phyloP scores from a whole-genome alignment of 768 basidiomycete genomes.

The Lentinula aciculospora region DNA sequence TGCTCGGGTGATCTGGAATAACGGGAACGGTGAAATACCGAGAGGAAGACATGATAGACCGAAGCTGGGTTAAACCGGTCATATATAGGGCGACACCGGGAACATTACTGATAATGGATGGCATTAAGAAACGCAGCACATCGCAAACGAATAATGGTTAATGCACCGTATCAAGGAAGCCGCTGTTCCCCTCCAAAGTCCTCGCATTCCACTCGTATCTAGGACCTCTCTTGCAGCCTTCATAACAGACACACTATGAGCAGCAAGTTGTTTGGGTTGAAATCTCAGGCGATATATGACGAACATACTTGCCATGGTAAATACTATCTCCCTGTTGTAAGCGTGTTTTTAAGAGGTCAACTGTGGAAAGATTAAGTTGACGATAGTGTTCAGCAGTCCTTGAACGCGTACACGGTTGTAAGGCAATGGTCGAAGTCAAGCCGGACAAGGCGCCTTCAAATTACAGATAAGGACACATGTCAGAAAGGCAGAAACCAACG shows the following conservation, averaged over 20 bases:
- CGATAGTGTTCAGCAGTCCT: background rate
- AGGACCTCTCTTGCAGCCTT: slow-evolving; percentile 54
- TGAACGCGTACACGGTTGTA: slow-evolving; percentile 67
- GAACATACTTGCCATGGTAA: slow-evolving; percentile 27
- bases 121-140: slow-evolving; percentile 3
- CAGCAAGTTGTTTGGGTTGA: background rate
- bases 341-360: slow-evolving; percentile 91
- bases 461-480: slow-evolving; percentile 1
- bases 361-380: slow-evolving; percentile 26
- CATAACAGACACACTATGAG: slow-evolving; percentile 35
- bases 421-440: slow-evolving; percentile 63
- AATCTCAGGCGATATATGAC: background rate
- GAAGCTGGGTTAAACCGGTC: slow-evolving; percentile 77
- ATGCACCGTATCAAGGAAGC: slow-evolving; percentile 70
- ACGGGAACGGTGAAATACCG: slow-evolving; percentile 53
- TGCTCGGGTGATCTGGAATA: slow-evolving; percentile 13
- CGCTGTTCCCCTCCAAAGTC: slow-evolving; percentile 85
- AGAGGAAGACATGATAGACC: slow-evolving; percentile 68
- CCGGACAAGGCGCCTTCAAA: slow-evolving; percentile 70
- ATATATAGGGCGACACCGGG: slow-evolving; percentile 94
- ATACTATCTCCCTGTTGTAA: slow-evolving; percentile 73
- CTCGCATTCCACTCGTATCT: slow-evolving; percentile 53
- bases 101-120: slow-evolving; percentile 63
- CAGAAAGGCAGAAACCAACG: background rate
- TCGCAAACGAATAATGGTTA: background rate